Conservation (phyloP, 2,329 filamentous ascomycete genomes). For the Chaetomiaceae sp. region DNA sequence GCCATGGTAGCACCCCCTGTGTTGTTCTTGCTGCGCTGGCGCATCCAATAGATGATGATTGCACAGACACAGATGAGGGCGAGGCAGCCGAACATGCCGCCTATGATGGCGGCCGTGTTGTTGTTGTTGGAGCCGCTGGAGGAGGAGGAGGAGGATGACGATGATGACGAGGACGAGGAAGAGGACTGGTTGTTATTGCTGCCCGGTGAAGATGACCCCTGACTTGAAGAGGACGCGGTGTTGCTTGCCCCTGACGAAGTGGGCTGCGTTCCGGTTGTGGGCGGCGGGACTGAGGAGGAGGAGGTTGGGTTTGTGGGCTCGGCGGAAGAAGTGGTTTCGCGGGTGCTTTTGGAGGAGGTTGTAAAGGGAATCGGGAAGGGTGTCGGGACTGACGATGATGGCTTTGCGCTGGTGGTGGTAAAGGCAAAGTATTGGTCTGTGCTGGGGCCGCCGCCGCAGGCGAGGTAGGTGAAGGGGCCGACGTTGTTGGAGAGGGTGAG, state of each 20-base stretch:
- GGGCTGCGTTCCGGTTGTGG: no score
- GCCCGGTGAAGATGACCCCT: no score
- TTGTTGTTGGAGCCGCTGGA: constrained; percentile 12
- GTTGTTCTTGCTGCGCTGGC: not conserved
- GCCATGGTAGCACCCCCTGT: not conserved
- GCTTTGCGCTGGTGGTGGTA: not conserved
- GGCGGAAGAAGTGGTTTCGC: not conserved
- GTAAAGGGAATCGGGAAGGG: not conserved
- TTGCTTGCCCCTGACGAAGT: no score
- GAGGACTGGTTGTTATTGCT: no score
- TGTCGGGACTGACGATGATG: not conserved
- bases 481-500: constrained; percentile 32
- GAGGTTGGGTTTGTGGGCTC: not conserved
- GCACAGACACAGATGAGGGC: constrained; percentile 31
- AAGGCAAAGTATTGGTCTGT: constrained; percentile 13
- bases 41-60: not conserved
- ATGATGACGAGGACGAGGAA: no score
- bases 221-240: not conserved
- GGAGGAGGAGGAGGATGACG: not conserved
- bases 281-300: no score
- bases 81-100: constrained; percentile 34
- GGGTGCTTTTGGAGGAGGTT: not conserved
- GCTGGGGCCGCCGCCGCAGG: constrained; percentile 28
- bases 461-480: constrained; percentile 34
- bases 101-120: constrained; percentile 33